Conservation (phyloP, 2,329 filamentous ascomycete species). For the Beauveria australis region DNA sequence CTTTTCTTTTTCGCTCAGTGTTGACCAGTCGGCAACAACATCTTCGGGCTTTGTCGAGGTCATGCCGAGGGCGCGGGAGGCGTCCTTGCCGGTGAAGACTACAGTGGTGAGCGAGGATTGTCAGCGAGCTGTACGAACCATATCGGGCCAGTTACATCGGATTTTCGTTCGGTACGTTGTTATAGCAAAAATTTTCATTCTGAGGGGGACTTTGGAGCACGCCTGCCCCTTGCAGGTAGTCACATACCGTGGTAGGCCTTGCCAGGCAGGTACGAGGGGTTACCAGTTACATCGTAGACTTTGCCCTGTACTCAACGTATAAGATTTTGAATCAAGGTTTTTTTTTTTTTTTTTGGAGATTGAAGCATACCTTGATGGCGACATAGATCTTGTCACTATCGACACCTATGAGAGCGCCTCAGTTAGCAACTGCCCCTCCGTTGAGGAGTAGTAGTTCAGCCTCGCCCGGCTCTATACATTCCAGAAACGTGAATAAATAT, state of each 20-base stretch:
- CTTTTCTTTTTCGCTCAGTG: conserved; percentile 78
- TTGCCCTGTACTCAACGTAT: conserved; percentile 54
- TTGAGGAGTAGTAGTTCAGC: neutral
- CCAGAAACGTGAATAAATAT: neutral
- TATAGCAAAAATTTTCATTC: too few species aligned
- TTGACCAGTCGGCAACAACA: conserved; percentile 72
- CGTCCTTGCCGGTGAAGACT: conserved; percentile 96
- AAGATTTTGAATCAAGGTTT: neutral
- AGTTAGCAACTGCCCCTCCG: conserved; percentile 15
- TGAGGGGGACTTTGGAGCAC: too few species aligned
- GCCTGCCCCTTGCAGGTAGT: neutral
- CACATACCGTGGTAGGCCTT: conserved; percentile 71
- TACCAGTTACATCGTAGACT: conserved; percentile 89
- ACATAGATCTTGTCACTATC: conserved; percentile 60
- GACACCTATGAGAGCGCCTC: conserved; percentile 38
- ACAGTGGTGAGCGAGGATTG: neutral
- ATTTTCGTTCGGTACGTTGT: neutral
- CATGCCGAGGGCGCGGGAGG: conserved; percentile 81
- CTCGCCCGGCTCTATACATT: neutral
- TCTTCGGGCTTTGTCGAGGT: conserved; percentile 83
- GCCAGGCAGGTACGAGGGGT: conserved; percentile 30
- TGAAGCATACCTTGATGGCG: conserved; percentile 53
- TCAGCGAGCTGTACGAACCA: conserved; percentile 14
- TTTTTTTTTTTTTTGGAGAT: neutral
- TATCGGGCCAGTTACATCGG: neutral